phyloP scores from a whole-genome alignment of 2,329 filamentous ascomycete genomes.

The Acrocalymma vagum region DNA sequence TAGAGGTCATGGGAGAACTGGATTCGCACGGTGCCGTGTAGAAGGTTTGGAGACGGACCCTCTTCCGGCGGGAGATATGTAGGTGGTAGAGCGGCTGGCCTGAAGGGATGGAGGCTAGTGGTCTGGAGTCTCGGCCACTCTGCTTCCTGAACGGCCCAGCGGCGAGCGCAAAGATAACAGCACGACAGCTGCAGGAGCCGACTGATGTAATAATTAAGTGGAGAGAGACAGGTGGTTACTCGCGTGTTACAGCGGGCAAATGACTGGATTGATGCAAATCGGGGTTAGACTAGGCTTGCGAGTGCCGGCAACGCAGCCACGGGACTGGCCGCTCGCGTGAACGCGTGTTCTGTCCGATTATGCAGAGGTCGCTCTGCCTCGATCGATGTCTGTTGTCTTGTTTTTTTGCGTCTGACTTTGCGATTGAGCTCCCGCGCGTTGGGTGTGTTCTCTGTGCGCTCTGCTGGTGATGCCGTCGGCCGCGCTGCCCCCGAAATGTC shows the following conservation, averaged over 20 bases:
- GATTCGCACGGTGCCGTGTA: too few relatives aligned
- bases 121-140: conserved; percentile 23
- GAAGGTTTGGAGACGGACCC: too few relatives aligned
- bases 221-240: conserved; percentile 45
- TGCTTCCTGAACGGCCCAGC: conserved; percentile 17
- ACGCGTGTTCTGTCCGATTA: conserved; percentile 28
- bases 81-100: too few relatives aligned
- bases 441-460: too few relatives aligned
- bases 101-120: too few relatives aligned
- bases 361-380: conserved; percentile 22
- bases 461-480: background rate
- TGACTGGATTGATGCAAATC: conserved; percentile 40
- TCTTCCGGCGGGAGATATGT: too few relatives aligned
- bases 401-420: too few relatives aligned
- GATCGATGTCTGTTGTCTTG: too few relatives aligned
- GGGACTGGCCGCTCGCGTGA: conserved; percentile 38
- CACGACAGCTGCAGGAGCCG: conserved; percentile 31
- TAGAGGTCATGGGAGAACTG: too few relatives aligned
- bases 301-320: conserved; percentile 47
- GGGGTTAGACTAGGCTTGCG: conserved; percentile 45
- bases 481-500: conserved; percentile 11
- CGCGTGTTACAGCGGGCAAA: conserved; percentile 44
- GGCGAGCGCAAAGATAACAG: conserved; percentile 35
- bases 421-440: too few relatives aligned
- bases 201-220: conserved; percentile 49